Percentiles rank a stretch among this genome's conserved stretches.
These are phyloP conservation scores for Cryptococcus sp. DNA, from an alignment of 1,284 basidiomycete genomes.

Conservation along the genomic window DNA sequence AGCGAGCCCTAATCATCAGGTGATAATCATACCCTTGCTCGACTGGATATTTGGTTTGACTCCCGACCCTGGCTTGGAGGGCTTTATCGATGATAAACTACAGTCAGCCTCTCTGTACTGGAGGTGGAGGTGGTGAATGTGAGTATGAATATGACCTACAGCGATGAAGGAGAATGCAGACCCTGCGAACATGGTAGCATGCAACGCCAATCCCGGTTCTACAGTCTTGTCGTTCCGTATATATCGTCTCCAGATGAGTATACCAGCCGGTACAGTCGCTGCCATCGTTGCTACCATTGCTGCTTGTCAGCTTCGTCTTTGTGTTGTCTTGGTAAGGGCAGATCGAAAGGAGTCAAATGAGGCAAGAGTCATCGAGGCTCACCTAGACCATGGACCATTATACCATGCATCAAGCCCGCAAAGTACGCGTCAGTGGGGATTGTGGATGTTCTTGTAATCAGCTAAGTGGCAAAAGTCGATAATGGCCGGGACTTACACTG, in stretches of 20 bases:
- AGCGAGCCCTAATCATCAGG: neutral
- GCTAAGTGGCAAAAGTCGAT: neutral
- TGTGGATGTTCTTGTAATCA: neutral
- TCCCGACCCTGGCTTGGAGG: neutral
- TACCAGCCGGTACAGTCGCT: slow-evolving; percentile 14
- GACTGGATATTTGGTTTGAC: too few species aligned
- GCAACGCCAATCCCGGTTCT: neutral
- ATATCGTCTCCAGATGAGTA: slow-evolving; percentile 14
- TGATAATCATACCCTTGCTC: too few species aligned
- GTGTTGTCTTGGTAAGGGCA: too few species aligned
- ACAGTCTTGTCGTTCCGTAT: slow-evolving; percentile 8
- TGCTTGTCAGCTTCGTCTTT: too few species aligned
- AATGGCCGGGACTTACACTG: slow-evolving; percentile 6
- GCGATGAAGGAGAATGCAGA: neutral
- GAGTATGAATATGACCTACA: neutral
- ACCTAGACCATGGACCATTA: slow-evolving; percentile 23
- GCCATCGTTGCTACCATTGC: slow-evolving; percentile 20
- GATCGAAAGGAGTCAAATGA: neutral
- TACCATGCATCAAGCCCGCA: slow-evolving; percentile 10
- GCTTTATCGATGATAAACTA: neutral
- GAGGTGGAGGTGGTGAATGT: too few species aligned
- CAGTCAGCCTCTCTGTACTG: neutral
- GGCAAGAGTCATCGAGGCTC: neutral
- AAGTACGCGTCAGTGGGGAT: slow-evolving; percentile 13
- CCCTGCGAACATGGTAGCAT: neutral